These are phyloP conservation scores for Candida taoyuanica DNA, from an alignment of 805 yeast genomes.

Conservation along the genomic window DNA sequence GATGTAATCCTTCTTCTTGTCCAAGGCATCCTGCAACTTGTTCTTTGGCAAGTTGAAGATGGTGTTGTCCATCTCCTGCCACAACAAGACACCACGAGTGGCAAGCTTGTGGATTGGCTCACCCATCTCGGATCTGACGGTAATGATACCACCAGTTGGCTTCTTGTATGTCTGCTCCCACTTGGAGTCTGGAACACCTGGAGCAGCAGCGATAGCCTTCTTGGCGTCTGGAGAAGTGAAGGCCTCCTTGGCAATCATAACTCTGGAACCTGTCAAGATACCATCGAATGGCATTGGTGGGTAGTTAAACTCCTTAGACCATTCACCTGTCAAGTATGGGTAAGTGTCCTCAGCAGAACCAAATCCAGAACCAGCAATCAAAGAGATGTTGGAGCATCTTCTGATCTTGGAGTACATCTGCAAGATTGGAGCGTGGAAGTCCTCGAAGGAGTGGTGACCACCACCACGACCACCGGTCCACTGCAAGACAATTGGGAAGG, in stretches of 20 bases:
- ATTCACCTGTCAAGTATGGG: constrained; percentile 95
- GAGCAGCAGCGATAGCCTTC: constrained; percentile 80
- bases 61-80: constrained; percentile 97
- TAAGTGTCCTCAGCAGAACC: constrained; percentile 96
- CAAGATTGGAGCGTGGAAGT: constrained; percentile 95
- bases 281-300: constrained; percentile 99
- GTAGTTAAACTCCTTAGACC: constrained; percentile 84
- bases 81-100: constrained; percentile 93
- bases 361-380: constrained; percentile 97
- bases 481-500: constrained; percentile 94
- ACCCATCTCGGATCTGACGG: constrained; percentile 98
- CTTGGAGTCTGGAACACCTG: constrained; percentile 82
- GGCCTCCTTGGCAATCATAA: constrained; percentile 96
- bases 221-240: constrained; percentile 92
- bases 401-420: constrained; percentile 95
- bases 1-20: constrained; percentile 80
- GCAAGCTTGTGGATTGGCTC: constrained; percentile 99
- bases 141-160: constrained; percentile 95
- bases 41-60: constrained; percentile 88
- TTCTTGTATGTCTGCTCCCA: constrained; percentile 96
- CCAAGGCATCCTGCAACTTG: constrained; percentile 75
- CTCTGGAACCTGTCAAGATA: constrained; percentile 91
- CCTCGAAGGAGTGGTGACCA: constrained; percentile 99
- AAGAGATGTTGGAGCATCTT: constrained; percentile 80
- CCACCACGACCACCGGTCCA: constrained; percentile 99